Conservation (phyloP, 768 basidiomycete genomes). For the Boletus speciosus region DNA sequence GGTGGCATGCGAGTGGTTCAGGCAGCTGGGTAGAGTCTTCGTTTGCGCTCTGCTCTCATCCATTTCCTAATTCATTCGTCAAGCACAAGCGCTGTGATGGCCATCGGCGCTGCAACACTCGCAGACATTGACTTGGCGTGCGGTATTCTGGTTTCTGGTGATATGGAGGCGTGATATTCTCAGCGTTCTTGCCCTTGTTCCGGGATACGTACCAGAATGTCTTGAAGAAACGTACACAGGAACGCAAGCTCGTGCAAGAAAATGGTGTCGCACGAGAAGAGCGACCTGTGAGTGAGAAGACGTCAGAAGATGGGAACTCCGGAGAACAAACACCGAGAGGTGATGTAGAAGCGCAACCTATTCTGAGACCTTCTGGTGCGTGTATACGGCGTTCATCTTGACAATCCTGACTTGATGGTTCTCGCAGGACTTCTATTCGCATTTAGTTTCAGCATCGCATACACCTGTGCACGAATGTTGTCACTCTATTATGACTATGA, state of each 20-base stretch:
- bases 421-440: constrained; percentile 63
- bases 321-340: constrained; percentile 9
- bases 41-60: neutral
- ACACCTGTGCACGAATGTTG: constrained; percentile 74
- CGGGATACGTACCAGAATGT: constrained; percentile 81
- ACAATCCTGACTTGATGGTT: neutral
- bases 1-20: constrained; percentile 61
- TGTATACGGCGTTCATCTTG: neutral
- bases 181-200: constrained; percentile 67
- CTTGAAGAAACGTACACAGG: constrained; percentile 41
- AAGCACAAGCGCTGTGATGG: constrained; percentile 63
- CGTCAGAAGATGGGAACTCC: neutral
- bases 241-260: constrained; percentile 13
- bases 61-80: neutral
- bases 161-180: constrained; percentile 55
- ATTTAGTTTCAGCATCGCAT: constrained; percentile 65
- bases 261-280: constrained; percentile 5
- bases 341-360: constrained; percentile 23
- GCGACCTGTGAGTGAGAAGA: constrained; percentile 6
- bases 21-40: constrained; percentile 50
- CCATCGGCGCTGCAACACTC: constrained; percentile 68
- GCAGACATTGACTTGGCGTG: constrained; percentile 82
- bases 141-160: constrained; percentile 80
- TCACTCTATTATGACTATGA: constrained; percentile 61
- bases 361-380: constrained; percentile 42